Evolutionary conservation across 2,329 filamentous ascomycete genomes (phyloP), one percentile per base, ranked within the genome.

Genomic region (Aspergillus sp.): DNA sequence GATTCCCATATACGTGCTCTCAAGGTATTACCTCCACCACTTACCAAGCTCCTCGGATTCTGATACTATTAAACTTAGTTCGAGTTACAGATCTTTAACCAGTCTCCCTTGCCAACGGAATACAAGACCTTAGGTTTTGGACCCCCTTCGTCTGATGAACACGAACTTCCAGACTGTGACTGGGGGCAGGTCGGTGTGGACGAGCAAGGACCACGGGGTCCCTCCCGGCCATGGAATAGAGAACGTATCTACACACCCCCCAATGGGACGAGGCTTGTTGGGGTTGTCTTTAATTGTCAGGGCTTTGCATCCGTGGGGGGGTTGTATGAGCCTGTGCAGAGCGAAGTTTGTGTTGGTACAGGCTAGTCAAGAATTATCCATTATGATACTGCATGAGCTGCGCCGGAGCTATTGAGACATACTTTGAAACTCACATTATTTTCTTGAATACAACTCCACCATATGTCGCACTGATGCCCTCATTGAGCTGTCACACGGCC

Each of bases 241-340:
- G 47, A 40, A 2, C 13, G 15, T 1, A 22, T 50, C n/a, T 53
- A 52, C 11, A 12, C 15, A 11, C 12, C 48, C 6, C 58, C 55
- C 5, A 50, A n/a, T 4, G 17, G 46, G n/a, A 53, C 46, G 33
- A 57, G 47, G 57, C 7, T 57, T 1, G 51, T 45, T 52, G 57
- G 56, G 1, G 34, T 59, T 4, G 57, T 52, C 40, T 50, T 57
- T 15, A 37, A 54, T 2, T 59, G 59, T 48, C 52, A 44, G 22
- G 15, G 30, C 1, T 34, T 61, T 11, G 46, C 33, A n/a, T 33
- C 5, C 27, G 8, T 56, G 20, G 56, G 59, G 15, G 53, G 39
- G 5, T 48, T 59, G 37, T 59, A 61, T 19, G 56, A 56, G 19
- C 52, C 49, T 17, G 12, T 30, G 9, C 1, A 3, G 27, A 30